Evolutionary conservation across 1,284 basidiomycete genomes (phyloP).

Genomic region (Entoloma clypeatum): DNA sequence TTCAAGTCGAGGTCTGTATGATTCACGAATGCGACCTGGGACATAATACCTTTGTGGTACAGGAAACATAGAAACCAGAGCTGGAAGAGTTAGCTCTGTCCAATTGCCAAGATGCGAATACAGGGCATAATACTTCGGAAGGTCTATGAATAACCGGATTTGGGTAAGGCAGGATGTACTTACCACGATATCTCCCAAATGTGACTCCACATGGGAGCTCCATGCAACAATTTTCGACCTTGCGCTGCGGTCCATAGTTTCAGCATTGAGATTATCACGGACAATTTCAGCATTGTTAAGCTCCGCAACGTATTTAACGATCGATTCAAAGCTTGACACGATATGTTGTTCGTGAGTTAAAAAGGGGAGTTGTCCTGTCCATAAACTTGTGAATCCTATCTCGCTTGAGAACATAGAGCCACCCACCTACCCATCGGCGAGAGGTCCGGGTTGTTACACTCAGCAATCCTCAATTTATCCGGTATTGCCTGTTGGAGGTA

Average conservation of each 20-base stretch:
- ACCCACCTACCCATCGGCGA: slow-evolving; percentile 68
- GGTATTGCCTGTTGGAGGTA: slow-evolving; percentile 66
- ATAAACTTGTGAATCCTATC: neutral
- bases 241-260: slow-evolving; percentile 43
- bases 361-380: slow-evolving; percentile 65
- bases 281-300: slow-evolving; percentile 31
- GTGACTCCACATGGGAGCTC: slow-evolving; percentile 59
- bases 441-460: slow-evolving; percentile 65
- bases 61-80: slow-evolving; percentile 53
- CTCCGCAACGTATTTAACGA: slow-evolving; percentile 57
- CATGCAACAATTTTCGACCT: slow-evolving; percentile 56
- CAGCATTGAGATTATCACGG: slow-evolving; percentile 35
- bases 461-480: slow-evolving; percentile 54
- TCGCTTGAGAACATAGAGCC: slow-evolving; percentile 6
- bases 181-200: slow-evolving; percentile 67
- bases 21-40: slow-evolving; percentile 55
- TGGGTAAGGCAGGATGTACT: slow-evolving; percentile 26
- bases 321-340: slow-evolving; percentile 53
- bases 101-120: slow-evolving; percentile 65
- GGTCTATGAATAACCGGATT: neutral
- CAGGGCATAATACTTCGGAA: slow-evolving; percentile 48
- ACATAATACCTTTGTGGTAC: slow-evolving; percentile 72
- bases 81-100: slow-evolving; percentile 47
- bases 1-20: slow-evolving; percentile 55
- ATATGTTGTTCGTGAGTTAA: slow-evolving; percentile 52